phyloP scores from a whole-genome alignment of 225 moss, liverwort and hornwort species.

The Asterella californica region DNA sequence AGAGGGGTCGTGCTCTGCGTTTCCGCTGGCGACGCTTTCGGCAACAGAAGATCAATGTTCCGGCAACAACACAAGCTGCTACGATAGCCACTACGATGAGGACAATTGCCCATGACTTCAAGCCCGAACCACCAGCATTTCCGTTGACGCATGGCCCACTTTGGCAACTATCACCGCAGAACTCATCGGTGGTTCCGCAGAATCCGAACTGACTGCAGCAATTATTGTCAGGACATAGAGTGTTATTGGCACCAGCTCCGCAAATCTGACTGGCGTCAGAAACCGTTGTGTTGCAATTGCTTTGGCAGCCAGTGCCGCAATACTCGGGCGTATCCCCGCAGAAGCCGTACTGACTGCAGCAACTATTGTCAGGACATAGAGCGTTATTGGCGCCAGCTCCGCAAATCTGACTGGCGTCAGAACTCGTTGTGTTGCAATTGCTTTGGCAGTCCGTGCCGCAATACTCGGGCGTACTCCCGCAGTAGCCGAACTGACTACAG shows the following conservation, averaged over 20 bases:
- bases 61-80: not conserved
- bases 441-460: slow-evolving; percentile 25
- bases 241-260: not conserved
- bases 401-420: not conserved
- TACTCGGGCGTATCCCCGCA: not conserved
- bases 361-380: not conserved
- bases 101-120: not conserved
- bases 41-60: not conserved
- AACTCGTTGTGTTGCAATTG: not conserved
- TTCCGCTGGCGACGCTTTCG: not conserved
- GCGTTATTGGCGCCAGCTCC: not conserved
- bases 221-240: not conserved
- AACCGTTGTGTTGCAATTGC: slow-evolving; percentile 6
- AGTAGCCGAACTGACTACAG: slow-evolving; percentile 24
- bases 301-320: slow-evolving; percentile 22
- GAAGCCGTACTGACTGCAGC: slow-evolving; percentile 26
- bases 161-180: not conserved
- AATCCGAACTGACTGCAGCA: slow-evolving; percentile 12
- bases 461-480: not conserved
- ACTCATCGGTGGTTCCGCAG: not conserved
- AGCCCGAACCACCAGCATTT: not conserved
- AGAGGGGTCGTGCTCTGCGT: not conserved
- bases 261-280: not conserved
- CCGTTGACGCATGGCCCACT: not conserved
- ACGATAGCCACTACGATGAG: not conserved